Evolutionary conservation across 805 yeast genomes (phyloP), one percentile per base, ranked within the genome.

Genomic region (Wickerhamiella slavikovae): DNA sequence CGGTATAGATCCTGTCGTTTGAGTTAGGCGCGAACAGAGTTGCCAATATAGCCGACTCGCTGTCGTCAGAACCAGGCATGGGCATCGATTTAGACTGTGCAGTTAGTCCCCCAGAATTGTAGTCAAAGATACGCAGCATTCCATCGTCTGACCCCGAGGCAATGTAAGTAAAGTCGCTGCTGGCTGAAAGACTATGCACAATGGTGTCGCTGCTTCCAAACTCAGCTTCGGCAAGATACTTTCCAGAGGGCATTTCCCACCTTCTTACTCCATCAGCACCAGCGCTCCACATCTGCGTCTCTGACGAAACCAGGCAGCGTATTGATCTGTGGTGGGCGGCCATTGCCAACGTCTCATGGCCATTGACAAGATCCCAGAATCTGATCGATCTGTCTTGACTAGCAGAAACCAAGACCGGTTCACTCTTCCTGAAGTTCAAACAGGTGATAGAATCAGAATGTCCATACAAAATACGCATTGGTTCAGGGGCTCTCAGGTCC

Each of bases 101-200:
- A 39, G 66, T 59, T 38, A 66, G 55, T 15, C 60, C 58, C 0
- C 93, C 94, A 1, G 69, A 48, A 16, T 60, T 59, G 65, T 85
- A 80, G 51, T 85, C 92, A 51, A 64, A 79, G 40, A 79, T 70
- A 4, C 68, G 69, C 57, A 77, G 60, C 4, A 64, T 55, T 1
- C 96, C 96, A 47, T 78, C 65, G 44, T 80, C 93, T 29, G 73
- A 74, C 12, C 96, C 96, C 4, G 77, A 67, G n/a, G n/a, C n/a
- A n/a, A n/a, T n/a, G n/a, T n/a, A n/a, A n/a, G n/a, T n/a, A n/a
- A n/a, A n/a, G n/a, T n/a, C n/a, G n/a, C n/a, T n/a, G n/a, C n/a
- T n/a, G n/a, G n/a, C n/a, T n/a, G n/a, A n/a, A n/a, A n/a, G n/a
- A n/a, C n/a, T n/a, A n/a, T n/a, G n/a, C n/a, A n/a, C n/a, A n/a